Base-by-base conservation (phyloP, 2,329 filamentous ascomycete genomes). In the Magnaporthales sp. region DNA sequence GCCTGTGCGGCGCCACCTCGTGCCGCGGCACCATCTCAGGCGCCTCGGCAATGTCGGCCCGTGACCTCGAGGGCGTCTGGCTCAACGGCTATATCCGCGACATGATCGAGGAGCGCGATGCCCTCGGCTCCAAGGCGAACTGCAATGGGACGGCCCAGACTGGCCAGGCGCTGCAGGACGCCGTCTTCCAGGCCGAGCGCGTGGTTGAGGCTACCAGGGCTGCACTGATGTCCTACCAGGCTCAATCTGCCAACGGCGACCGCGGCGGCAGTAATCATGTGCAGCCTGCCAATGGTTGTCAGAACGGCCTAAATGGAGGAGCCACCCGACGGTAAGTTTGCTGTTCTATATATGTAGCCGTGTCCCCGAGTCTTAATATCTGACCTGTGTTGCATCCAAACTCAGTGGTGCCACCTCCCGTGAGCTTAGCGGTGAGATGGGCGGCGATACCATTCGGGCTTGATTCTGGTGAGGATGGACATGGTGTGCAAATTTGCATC, bases 1-100 rank as follows among this genome's bases (percentile, higher is more conserved):
- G 89, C 74, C 79, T 84, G 68, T 92, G 89, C 74, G 80, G 81
- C 68, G 80, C 80, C 4, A 70, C 79, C 0, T 77, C 78, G 24
- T 92, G 89, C 77, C 81, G 82, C 65, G 88, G 88, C 19, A 80
- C 76, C 69, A 90, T 92, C 69, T 75, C 78, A 60, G 89, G 89
- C 19, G 89, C 89, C 13, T 82, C 80, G 71, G 81, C 86, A 72
- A 88, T 91, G 84, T 72, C 77, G 5, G 70, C 75, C 13, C 75
- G 77, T 58, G 80, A 86, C 71, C 78, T 91, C 69, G 77, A 81
- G 56, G 83, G 85, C 54, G 78, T 85, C 68, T 91, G 84, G 82
- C 78, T 90, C 56, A 89, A 87, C 74, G 80, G 78, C 11, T 86
- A 89, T 77, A 88, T 89, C 69, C 80, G 80, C 70, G 77, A 83